Evolutionary conservation across 495 filamentous ascomycete genomes (phyloP).

Genomic region (Cudoniella acicularis): DNA sequence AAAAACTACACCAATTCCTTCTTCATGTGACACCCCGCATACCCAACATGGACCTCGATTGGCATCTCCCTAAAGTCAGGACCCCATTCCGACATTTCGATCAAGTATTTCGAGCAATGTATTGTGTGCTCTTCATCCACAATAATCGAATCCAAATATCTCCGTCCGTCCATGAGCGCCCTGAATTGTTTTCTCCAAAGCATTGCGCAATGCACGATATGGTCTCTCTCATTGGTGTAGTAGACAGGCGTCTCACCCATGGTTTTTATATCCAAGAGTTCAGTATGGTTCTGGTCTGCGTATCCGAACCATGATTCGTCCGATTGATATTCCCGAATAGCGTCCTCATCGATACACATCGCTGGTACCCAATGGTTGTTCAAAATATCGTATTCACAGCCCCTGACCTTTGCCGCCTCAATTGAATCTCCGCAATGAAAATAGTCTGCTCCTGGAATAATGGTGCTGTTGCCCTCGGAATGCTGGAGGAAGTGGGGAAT

Average conservation of each 20-base stretch:
- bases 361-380: slow-evolving; percentile 15
- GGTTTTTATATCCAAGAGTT: slow-evolving; percentile 1
- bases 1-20: no score
- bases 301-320: slow-evolving; percentile 4
- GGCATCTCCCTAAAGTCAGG: neutral
- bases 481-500: no score
- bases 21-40: slow-evolving; percentile 8
- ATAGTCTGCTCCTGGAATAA: neutral
- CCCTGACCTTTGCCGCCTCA: slow-evolving; percentile 1
- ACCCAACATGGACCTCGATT: slow-evolving; percentile 9
- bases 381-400: slow-evolving; percentile 20
- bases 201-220: slow-evolving; percentile 20
- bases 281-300: neutral
- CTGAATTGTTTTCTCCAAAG: slow-evolving; percentile 21
- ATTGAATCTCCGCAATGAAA: slow-evolving; percentile 4
- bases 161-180: slow-evolving; percentile 9
- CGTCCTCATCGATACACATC: neutral
- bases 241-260: slow-evolving; percentile 9
- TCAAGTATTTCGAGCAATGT: slow-evolving; percentile 21
- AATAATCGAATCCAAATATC: slow-evolving; percentile 7
- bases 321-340: slow-evolving; percentile 9
- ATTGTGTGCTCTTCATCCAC: slow-evolving; percentile 14
- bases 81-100: neutral
- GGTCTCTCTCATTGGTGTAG: slow-evolving; percentile 18
- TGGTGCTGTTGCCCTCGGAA: neutral